Base-by-base conservation (phyloP, 345 rosid genomes). In the Fremontodendron californicum region DNA sequence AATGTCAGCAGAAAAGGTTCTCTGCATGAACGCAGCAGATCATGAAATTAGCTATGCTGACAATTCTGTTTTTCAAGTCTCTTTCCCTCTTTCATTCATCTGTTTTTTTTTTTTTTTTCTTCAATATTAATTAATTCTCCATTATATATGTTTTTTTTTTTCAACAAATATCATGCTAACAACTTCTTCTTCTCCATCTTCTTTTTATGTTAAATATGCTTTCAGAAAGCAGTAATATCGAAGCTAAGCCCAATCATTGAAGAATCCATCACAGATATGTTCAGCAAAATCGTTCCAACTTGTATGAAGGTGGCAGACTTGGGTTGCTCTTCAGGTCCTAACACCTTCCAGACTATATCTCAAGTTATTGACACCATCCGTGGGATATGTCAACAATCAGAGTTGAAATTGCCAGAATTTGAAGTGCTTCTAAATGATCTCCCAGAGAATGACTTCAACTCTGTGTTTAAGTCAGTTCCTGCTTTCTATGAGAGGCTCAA, bases 241-340 rank as follows among this genome's bases (percentile, higher is more conserved):
- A 46, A 67, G 15, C 86, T 54, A 12, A 84, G 83, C 75, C 82
- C 84, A 64, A 74, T 82, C 6, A 77, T 78, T 21, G 92, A 87
- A 71, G 90, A 90, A 65, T 88, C 94, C 42, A 43, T 88, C 29
- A 35, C 21, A 27, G 76, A 78, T 37, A 66, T 86, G 79, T 58
- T 85, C 29, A 23, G 79, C 62, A 73, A 29, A 2, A 48, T 40
- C 4, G 80, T 74, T 3, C 83, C 86, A 0, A 54, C 23, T 42
- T 84, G 82, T 72, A 71, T 92, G 1, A 91, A 86, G 11, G 84
- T 94, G 7, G 94, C 95, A 13, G 98, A 94, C 69, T 73, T 94
- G 79, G 98, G 98, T 48, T 94, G 97, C 65, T 88, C 97, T 19
- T 86, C 94, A 1, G 93, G 95, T 46, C 95, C 95, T 0, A 94